These are phyloP conservation scores for Akanthomyces muscarius DNA, from an alignment of 2,329 filamentous ascomycete species.

Conservation along the genomic window DNA sequence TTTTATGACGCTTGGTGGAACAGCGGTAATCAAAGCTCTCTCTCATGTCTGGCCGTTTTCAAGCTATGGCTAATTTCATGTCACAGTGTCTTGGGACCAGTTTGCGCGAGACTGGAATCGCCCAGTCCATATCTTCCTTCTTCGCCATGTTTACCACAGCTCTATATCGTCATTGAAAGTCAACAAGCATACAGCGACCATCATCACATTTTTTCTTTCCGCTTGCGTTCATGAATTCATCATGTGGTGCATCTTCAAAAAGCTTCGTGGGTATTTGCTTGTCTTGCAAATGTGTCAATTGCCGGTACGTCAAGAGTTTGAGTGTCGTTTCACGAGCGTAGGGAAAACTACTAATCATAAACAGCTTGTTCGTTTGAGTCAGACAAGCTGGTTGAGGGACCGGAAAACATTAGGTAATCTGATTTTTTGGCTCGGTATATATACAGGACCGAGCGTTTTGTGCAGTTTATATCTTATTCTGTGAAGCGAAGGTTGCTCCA, in stretches of 20 bases:
- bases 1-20: slow-evolving; percentile 68
- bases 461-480: slow-evolving; percentile 59
- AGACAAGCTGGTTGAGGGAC: slow-evolving; percentile 62
- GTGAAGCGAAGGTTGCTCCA: slow-evolving; percentile 25
- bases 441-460: slow-evolving; percentile 66
- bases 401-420: slow-evolving; percentile 64
- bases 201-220: slow-evolving; percentile 70
- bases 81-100: slow-evolving; percentile 63
- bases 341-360: neutral
- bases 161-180: slow-evolving; percentile 70
- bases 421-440: slow-evolving; percentile 76
- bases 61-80: neutral
- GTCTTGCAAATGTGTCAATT: slow-evolving; percentile 71
- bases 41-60: neutral
- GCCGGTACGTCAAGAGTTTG: slow-evolving; percentile 42
- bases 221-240: slow-evolving; percentile 70
- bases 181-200: slow-evolving; percentile 65
- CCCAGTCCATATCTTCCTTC: slow-evolving; percentile 72
- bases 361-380: slow-evolving; percentile 60
- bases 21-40: slow-evolving; percentile 35
- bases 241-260: slow-evolving; percentile 79
- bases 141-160: slow-evolving; percentile 75
- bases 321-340: neutral
- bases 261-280: slow-evolving; percentile 69
- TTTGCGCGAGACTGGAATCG: slow-evolving; percentile 77